These are phyloP conservation scores for Cenococcum geophilum DNA, from an alignment of 495 filamentous ascomycete species.

Conservation along the genomic window DNA sequence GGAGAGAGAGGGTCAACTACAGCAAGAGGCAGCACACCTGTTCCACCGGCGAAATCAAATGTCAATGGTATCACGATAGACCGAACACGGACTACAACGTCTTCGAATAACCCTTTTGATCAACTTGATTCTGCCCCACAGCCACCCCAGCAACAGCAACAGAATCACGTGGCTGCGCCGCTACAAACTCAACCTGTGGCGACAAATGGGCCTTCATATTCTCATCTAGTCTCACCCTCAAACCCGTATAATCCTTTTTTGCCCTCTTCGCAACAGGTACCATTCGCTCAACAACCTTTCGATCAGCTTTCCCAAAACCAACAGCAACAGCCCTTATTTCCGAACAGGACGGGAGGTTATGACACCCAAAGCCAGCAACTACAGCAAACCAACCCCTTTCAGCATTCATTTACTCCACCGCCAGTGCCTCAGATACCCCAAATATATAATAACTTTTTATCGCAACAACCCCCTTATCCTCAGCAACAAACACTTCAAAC, in stretches of 20 bases:
- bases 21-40: slow-evolving; percentile 17
- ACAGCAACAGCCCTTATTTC: slow-evolving; percentile 67
- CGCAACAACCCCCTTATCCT: slow-evolving; percentile 27
- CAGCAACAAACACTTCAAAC: slow-evolving; percentile 38
- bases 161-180: slow-evolving; percentile 18
- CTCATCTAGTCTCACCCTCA: slow-evolving; percentile 20
- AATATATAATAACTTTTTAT: slow-evolving; percentile 44
- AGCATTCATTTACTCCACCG: slow-evolving; percentile 48
- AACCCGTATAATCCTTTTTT: slow-evolving; percentile 35
- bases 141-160: slow-evolving; percentile 14
- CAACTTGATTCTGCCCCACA: slow-evolving; percentile 34
- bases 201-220: slow-evolving; percentile 13
- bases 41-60: slow-evolving; percentile 18
- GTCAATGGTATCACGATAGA: slow-evolving; percentile 30
- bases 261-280: slow-evolving; percentile 18
- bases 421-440: slow-evolving; percentile 51
- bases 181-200: slow-evolving; percentile 21
- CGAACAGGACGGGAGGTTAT: slow-evolving; percentile 76
- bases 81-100: slow-evolving; percentile 9
- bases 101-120: slow-evolving; percentile 50
- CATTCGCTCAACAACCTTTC: slow-evolving; percentile 32
- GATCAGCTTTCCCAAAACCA: slow-evolving; percentile 52
- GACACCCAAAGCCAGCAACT: slow-evolving; percentile 49
- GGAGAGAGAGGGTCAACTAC: slow-evolving; percentile 52
- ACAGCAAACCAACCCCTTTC: slow-evolving; percentile 43